Base-by-base conservation (phyloP, 2,329 filamentous ascomycete species). In the Sodiomyces alkalinus region DNA sequence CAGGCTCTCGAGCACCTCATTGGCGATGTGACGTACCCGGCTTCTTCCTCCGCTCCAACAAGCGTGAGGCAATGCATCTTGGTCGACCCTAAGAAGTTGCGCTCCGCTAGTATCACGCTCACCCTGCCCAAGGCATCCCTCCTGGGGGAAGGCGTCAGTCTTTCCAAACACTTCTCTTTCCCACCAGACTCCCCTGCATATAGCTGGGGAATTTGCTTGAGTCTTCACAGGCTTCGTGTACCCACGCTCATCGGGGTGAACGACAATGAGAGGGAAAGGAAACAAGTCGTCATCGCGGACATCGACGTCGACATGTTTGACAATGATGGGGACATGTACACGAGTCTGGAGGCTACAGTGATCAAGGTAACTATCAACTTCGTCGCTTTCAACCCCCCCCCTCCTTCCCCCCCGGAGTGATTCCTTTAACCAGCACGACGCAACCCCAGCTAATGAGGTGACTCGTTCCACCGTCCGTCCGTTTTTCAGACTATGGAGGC, bases 221-320 rank as follows among this genome's bases (percentile, higher is more conserved):
- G 58, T 20, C 46, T 82, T 7, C 60, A 63, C 26, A 61, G 65
- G 13, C 46, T 85, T 28, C 62, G 61, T 20, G 60, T 82, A 7
- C 74, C 78, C 16, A 73, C 70, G 18, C 48, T 86, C 27, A 68
- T 86, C 26, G 80, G 80, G 1, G 67, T 86, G 17, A 83, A 86
- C 41, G 48, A 56, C 14, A 78, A 83, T 41, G 80, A 86, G 59
- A 58, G 80, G 36, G 38, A 52, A 19, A 64, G 60, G 4, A 78
- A 71, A 50, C 79, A 85, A 52, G 63, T 76, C 28, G 63, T 82
- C 2, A 52, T 77, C 11, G 62, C 68, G 7, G 74, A 67, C 31
- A 46, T 81, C 8, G 66, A 69, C 46, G 53, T 82, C 27, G 74
- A 80, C 31, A 51, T 54, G 28, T 57, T 64, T 25, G 44, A 53